These are phyloP conservation scores for Trichoderma atroviride DNA, from an alignment of 2,329 filamentous ascomycete species.

Conservation along the genomic window DNA sequence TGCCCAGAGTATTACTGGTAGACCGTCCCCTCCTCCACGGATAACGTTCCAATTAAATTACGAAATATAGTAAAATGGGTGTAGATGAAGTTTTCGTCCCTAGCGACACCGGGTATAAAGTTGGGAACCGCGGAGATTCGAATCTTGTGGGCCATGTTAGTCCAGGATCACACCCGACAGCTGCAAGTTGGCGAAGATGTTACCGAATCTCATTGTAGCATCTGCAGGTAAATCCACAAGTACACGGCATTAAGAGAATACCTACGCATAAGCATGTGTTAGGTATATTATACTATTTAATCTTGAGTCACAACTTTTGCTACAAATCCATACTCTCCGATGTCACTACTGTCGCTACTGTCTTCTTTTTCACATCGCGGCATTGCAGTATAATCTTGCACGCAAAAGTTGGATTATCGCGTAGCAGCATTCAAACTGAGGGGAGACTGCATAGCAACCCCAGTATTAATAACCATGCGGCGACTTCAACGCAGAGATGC, in stretches of 20 bases:
- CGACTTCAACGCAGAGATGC: background rate
- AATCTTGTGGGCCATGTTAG: background rate
- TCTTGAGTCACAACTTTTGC: background rate
- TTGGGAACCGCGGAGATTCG: background rate
- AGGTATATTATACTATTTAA: background rate
- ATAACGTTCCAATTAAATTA: background rate
- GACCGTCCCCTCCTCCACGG: no score
- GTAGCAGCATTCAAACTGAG: background rate
- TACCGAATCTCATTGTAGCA: background rate
- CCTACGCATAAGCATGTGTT: background rate
- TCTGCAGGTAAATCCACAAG: background rate
- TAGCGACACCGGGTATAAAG: background rate
- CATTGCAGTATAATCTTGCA: background rate
- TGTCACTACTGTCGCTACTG: background rate
- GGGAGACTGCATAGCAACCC: background rate
- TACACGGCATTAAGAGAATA: background rate
- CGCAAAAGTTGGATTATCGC: background rate
- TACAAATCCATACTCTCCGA: background rate
- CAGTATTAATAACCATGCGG: background rate
- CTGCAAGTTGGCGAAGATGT: background rate
- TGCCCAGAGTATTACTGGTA: background rate
- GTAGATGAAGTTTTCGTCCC: background rate
- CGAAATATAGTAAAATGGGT: background rate
- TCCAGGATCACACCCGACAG: background rate
- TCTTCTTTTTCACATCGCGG: background rate